These are phyloP conservation scores for Recurvomyces mirabilis DNA, from an alignment of 495 filamentous ascomycete species.

Conservation along the genomic window DNA sequence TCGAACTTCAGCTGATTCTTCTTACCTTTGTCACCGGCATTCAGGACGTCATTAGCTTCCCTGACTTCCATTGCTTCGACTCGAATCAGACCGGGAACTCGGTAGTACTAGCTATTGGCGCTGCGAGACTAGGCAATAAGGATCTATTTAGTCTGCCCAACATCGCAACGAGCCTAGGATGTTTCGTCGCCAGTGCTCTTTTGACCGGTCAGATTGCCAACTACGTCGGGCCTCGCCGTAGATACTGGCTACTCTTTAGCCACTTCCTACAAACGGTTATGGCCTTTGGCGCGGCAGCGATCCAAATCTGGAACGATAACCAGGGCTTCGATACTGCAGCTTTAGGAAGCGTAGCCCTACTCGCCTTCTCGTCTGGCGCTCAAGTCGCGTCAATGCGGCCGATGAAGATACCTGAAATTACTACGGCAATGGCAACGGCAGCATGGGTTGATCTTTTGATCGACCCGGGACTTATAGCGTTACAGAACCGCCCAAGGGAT, in stretches of 20 bases:
- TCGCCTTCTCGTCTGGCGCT: constrained; percentile 46
- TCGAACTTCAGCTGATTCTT: constrained; percentile 29
- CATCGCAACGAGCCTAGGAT: constrained; percentile 41
- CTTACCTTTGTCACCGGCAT: constrained; percentile 36
- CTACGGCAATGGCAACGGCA: constrained; percentile 57
- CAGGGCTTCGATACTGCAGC: constrained; percentile 29
- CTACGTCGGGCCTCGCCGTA: constrained; percentile 37
- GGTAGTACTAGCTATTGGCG: constrained; percentile 43
- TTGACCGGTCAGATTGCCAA: constrained; percentile 48
- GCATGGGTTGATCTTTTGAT: constrained; percentile 52
- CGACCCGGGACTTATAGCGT: constrained; percentile 36
- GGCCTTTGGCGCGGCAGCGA: constrained; percentile 40
- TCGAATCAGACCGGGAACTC: constrained; percentile 59
- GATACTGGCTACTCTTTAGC: constrained; percentile 42
- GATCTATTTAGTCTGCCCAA: constrained; percentile 38
- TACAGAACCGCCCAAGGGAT: constrained; percentile 41
- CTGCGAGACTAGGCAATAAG: constrained; percentile 38
- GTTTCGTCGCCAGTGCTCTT: constrained; percentile 44
- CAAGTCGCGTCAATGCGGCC: constrained; percentile 48
- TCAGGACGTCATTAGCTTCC: constrained; percentile 50
- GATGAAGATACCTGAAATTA: constrained; percentile 49
- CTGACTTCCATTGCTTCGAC: constrained; percentile 52
- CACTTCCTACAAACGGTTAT: constrained; percentile 43
- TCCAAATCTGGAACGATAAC: constrained; percentile 36
- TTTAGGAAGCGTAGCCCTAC: constrained; percentile 37